phyloP scores from a whole-genome alignment of 2,329 filamentous ascomycete species.

The Diaporthe sp. region DNA sequence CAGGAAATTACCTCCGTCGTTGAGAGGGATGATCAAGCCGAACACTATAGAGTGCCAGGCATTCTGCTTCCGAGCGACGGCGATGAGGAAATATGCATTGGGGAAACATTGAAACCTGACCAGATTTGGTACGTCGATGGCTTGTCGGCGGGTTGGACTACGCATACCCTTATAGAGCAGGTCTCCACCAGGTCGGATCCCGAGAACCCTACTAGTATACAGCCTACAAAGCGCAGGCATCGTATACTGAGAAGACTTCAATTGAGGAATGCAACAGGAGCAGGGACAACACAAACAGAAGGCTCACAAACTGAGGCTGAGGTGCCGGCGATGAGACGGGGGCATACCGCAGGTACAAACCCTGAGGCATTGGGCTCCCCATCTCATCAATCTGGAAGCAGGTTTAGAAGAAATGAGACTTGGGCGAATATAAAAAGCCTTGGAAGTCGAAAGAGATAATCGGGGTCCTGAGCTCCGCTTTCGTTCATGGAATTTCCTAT shows the following conservation, averaged over 20 bases:
- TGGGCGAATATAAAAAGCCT: not conserved
- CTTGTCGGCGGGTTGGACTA: not conserved
- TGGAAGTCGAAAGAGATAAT: not conserved
- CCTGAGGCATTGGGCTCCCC: not conserved
- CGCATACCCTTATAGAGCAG: not conserved
- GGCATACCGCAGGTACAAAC: not conserved
- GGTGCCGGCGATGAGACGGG: not conserved
- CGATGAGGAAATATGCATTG: not conserved
- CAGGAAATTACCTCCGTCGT: not conserved
- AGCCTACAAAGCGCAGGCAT: not conserved
- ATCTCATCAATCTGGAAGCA: not conserved
- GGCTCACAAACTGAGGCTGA: not conserved
- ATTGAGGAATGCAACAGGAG: not conserved
- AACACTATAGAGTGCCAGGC: not conserved
- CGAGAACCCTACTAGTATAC: not conserved
- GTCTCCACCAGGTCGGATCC: not conserved
- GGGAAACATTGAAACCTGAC: not conserved
- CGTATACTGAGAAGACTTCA: not conserved
- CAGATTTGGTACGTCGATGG: slow-evolving; percentile 12
- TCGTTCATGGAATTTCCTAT: not conserved
- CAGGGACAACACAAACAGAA: not conserved
- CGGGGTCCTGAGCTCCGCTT: not conserved
- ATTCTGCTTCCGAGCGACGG: not conserved
- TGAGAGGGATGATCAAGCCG: not conserved
- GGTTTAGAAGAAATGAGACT: not conserved